These are phyloP conservation scores for Neospora caninum DNA, from an alignment of 169 alveolate species.

Conservation along the genomic window DNA sequence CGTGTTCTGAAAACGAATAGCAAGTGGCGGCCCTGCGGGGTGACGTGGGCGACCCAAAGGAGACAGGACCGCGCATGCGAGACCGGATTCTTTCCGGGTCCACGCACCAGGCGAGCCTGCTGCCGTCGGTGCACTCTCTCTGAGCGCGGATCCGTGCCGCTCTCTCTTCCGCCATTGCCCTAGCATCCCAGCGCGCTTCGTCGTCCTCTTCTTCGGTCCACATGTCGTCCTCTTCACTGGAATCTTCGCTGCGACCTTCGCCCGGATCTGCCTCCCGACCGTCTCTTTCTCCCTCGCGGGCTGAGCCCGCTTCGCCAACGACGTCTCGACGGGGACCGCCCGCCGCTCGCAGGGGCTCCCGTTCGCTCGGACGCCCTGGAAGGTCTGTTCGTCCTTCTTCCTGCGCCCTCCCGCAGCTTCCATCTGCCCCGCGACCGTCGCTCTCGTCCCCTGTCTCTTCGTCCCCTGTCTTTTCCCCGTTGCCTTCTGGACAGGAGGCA, in stretches of 20 bases:
- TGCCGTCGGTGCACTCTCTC: background rate
- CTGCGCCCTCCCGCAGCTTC: background rate
- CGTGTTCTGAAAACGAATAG: background rate
- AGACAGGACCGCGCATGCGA: too few species aligned
- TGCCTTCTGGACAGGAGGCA: too few species aligned
- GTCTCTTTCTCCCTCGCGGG: background rate
- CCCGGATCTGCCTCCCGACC: background rate
- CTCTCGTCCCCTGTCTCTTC: background rate
- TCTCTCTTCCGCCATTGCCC: background rate
- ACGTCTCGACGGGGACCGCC: background rate
- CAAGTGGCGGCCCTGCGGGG: too few species aligned
- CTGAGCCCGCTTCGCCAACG: background rate
- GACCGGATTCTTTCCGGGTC: too few species aligned
- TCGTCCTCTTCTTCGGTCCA: conserved; percentile 7
- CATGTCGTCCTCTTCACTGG: background rate
- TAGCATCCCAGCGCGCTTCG: background rate
- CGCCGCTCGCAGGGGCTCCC: background rate
- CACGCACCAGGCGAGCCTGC: background rate
- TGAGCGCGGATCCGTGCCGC: background rate
- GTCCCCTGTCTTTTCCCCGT: too few species aligned
- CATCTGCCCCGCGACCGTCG: background rate
- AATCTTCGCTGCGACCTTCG: background rate
- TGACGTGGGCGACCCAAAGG: too few species aligned
- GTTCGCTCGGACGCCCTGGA: background rate
- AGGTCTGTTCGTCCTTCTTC: background rate